Conservation (phyloP, 768 basidiomycete species). For the Leucocoprinus leucothites region DNA sequence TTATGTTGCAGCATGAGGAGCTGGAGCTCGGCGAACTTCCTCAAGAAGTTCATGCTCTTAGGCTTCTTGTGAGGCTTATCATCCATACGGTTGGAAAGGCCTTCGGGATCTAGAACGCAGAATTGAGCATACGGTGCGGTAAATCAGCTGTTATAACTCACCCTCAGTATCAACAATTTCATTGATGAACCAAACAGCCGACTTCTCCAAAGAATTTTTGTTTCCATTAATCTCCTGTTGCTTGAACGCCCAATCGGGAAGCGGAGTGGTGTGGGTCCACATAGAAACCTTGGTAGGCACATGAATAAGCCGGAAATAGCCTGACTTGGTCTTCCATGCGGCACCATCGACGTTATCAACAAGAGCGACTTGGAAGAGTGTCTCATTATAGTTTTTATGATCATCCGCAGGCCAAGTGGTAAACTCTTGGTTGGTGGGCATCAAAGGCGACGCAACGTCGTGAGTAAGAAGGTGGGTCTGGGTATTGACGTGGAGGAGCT, state of each 20-base stretch:
- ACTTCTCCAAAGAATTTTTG: conserved; percentile 82
- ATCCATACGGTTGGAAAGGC: conserved; percentile 50
- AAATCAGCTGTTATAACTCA: conserved; percentile 33
- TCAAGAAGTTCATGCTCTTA: conserved; percentile 88
- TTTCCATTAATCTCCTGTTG: conserved; percentile 99
- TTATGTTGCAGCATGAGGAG: conserved; percentile 97
- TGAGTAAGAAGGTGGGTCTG: conserved; percentile 85
- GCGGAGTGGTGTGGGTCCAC: conserved; percentile 83
- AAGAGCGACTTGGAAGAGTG: conserved; percentile 78
- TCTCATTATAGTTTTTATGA: conserved; percentile 77
- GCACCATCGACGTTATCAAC: conserved; percentile 65
- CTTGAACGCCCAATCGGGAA: conserved; percentile 96
- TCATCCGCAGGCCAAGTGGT: conserved; percentile 89
- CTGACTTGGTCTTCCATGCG: conserved; percentile 90
- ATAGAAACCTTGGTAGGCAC: conserved; percentile 86
- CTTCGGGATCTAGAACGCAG: conserved; percentile 44
- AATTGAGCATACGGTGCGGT: background rate
- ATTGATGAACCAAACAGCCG: conserved; percentile 87
- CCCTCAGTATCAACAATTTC: conserved; percentile 73
- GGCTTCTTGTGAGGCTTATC: conserved; percentile 56
- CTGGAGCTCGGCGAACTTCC: conserved; percentile 91
- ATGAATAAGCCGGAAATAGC: conserved; percentile 90
- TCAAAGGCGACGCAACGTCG: conserved; percentile 94
- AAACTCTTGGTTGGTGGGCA: conserved; percentile 98
- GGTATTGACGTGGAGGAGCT: conserved; percentile 85